Evolutionary conservation across 164 flowering plant genomes (phyloP).

Genomic region (Tetrastigma voinierianum): DNA sequence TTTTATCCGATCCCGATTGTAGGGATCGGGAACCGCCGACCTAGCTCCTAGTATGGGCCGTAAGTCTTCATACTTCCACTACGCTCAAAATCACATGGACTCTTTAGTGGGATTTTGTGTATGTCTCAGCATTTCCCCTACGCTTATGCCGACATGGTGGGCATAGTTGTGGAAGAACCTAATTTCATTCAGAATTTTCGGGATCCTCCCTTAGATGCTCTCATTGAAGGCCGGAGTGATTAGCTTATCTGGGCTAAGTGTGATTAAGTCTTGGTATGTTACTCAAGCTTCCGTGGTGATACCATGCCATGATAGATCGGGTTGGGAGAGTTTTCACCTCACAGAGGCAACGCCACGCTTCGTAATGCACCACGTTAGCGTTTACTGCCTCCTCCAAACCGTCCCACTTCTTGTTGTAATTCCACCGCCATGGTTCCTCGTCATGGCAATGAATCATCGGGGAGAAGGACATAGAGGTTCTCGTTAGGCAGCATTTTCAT

Average conservation of each 20-base stretch:
- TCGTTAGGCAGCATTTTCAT: too few relatives aligned
- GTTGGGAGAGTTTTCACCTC: slow-evolving; percentile 35
- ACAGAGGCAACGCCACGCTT: slow-evolving; percentile 50
- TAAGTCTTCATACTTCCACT: slow-evolving; percentile 43
- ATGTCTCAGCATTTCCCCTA: slow-evolving; percentile 43
- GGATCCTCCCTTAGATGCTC: slow-evolving; percentile 40
- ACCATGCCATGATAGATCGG: slow-evolving; percentile 60
- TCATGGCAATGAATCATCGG: slow-evolving; percentile 10
- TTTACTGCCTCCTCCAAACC: too few relatives aligned
- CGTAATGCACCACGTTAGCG: slow-evolving; percentile 40
- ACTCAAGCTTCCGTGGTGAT: slow-evolving; percentile 51
- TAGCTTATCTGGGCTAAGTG: slow-evolving; percentile 13
- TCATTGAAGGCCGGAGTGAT: slow-evolving; percentile 1
- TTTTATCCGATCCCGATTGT: slow-evolving; percentile 39
- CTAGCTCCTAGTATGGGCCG: slow-evolving; percentile 23
- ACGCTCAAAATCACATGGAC: slow-evolving; percentile 74
- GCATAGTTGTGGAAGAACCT: slow-evolving; percentile 44
- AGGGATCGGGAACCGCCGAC: slow-evolving; percentile 30
- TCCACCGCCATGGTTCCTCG: slow-evolving; percentile 11
- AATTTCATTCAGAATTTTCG: slow-evolving; percentile 44
- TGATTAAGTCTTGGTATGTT: slow-evolving; percentile 39
- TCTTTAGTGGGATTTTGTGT: slow-evolving; percentile 44
- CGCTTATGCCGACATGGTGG: slow-evolving; percentile 51
- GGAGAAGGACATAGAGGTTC: too few relatives aligned
- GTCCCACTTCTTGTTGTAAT: too few relatives aligned